phyloP scores from a whole-genome alignment of 495 filamentous ascomycete genomes.

The Aspergillus leporis region DNA sequence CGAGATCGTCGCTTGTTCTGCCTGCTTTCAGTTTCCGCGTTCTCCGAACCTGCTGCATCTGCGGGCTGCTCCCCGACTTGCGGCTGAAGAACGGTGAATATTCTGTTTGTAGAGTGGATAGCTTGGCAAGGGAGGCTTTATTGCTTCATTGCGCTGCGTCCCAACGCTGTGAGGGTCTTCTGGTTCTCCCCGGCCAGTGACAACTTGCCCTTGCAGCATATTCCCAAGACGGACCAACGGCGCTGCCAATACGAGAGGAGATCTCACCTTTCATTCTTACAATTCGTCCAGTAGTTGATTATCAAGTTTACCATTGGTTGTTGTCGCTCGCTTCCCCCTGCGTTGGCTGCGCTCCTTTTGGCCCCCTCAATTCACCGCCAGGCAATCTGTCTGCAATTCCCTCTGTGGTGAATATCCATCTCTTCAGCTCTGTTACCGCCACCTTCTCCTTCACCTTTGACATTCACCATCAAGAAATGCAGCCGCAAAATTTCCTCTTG shows the following conservation, averaged over 20 bases:
- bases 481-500: not conserved
- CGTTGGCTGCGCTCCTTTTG: constrained; percentile 15
- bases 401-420: not conserved
- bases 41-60: constrained; percentile 1
- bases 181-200: constrained; percentile 4
- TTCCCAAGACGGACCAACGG: constrained; percentile 4
- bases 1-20: constrained; percentile 1
- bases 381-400: constrained; percentile 30
- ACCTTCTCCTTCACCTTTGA: not conserved
- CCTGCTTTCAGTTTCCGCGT: not conserved
- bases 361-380: constrained; percentile 45
- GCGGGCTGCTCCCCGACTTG: constrained; percentile 7
- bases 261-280: constrained; percentile 2
- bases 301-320: constrained; percentile 4
- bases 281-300: not conserved
- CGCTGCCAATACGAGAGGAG: not conserved
- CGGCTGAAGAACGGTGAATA: constrained; percentile 13
- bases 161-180: not conserved
- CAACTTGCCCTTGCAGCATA: constrained; percentile 15
- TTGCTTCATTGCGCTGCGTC: constrained; percentile 4
- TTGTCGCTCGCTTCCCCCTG: constrained; percentile 2
- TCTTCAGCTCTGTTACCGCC: constrained; percentile 1
- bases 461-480: not conserved
- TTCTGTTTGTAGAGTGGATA: not conserved
- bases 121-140: constrained; percentile 2